A percentile compares a stretch with the other conserved stretches of the same genome.
phyloP scores from a whole-genome alignment of 805 yeast genomes.

The Myxozyma geophila region DNA sequence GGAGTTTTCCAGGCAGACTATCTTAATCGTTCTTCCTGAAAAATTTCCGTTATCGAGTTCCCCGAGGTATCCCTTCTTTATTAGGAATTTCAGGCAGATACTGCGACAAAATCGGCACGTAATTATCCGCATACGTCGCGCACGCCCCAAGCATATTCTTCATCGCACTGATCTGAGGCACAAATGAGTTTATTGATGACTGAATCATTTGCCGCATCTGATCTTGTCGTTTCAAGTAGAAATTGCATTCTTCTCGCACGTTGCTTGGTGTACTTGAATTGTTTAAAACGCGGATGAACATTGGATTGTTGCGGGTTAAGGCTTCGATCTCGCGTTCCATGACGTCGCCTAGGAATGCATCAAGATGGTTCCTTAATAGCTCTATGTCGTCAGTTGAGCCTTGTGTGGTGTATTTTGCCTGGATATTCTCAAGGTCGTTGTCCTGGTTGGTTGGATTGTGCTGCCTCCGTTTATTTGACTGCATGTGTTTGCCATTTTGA shows the following conservation, averaged over 20 bases:
- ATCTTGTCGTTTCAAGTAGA: slow-evolving; percentile 5
- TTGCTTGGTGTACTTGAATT: not conserved
- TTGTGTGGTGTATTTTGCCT: not conserved
- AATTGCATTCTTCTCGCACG: slow-evolving; percentile 5
- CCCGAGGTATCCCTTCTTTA: not conserved
- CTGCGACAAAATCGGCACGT: not conserved
- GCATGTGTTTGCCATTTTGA: not conserved
- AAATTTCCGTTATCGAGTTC: too few species aligned
- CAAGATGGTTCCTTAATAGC: not conserved
- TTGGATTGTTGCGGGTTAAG: slow-evolving; percentile 2
- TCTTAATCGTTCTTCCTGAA: too few species aligned
- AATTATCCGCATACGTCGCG: slow-evolving; percentile 6
- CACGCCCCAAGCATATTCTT: slow-evolving; percentile 7
- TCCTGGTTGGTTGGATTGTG: too few species aligned
- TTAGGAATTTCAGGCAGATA: not conserved
- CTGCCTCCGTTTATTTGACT: not conserved
- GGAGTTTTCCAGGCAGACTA: not conserved
- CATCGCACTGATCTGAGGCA: slow-evolving; percentile 4
- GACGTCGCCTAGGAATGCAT: slow-evolving; percentile 1
- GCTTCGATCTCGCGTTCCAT: slow-evolving; percentile 9
- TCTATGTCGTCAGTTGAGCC: not conserved
- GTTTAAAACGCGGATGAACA: not conserved
- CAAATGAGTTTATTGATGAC: slow-evolving; percentile 2
- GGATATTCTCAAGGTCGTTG: too few species aligned
- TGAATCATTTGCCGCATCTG: slow-evolving; percentile 13